Evolutionary conservation across 2,329 filamentous ascomycete species (phyloP).

Genomic region (Talaromyces funiculosus): DNA sequence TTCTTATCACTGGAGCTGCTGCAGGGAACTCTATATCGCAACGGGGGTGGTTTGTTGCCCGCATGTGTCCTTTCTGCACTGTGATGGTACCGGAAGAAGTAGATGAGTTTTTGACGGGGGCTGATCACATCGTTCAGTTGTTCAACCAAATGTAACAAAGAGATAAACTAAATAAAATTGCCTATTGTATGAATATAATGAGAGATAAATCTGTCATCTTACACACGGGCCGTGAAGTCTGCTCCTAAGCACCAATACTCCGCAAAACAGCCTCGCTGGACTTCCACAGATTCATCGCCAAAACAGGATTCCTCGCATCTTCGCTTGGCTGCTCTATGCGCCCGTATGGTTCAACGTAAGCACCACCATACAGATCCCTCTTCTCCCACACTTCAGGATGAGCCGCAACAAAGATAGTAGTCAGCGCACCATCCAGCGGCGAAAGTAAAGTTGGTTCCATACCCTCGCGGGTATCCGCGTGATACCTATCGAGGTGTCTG

Average conservation of each 20-base stretch:
- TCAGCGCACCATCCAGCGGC: conserved; percentile 5
- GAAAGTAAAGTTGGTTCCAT: conserved; percentile 1
- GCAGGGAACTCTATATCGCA: conserved; percentile 1
- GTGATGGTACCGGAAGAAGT: conserved; percentile 9
- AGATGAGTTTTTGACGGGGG: conserved; percentile 6
- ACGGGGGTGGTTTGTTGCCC: conserved; percentile 8
- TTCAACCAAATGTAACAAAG: conserved; percentile 2
- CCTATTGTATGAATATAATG: background rate
- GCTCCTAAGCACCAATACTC: background rate
- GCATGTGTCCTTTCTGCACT: conserved; percentile 7
- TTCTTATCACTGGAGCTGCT: background rate
- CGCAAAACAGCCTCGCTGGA: conserved; percentile 6
- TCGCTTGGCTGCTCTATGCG: conserved; percentile 4
- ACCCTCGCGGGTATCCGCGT: background rate
- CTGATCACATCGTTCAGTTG: conserved; percentile 5
- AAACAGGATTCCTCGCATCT: conserved; percentile 6
- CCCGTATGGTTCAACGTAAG: conserved; percentile 9
- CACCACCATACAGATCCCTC: conserved; percentile 6
- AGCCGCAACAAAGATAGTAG: conserved; percentile 6
- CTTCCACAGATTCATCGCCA: conserved; percentile 6
- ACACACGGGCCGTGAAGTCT: background rate
- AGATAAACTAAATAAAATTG: background rate
- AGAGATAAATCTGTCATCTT: background rate
- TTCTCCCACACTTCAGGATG: conserved; percentile 9
- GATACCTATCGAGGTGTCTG: conserved; percentile 7